Percentiles rank a stretch among this genome's conserved stretches.
phyloP scores from a whole-genome alignment of 768 basidiomycete species.

The Crepidotus variabilis region DNA sequence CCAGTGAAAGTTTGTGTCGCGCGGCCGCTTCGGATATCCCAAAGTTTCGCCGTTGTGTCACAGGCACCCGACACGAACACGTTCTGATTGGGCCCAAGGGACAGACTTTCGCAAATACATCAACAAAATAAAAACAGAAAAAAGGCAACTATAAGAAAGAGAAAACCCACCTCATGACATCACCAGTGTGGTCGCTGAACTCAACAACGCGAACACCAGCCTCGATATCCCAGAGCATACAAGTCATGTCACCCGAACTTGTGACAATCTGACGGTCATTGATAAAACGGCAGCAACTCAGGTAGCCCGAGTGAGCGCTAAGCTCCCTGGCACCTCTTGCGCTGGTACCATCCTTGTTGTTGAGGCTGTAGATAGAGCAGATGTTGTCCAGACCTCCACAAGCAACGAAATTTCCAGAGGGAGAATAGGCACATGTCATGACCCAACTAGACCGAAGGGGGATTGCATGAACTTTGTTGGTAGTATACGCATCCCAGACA shows the following conservation, averaged over 20 bases:
- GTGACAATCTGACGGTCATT: slow-evolving; percentile 99
- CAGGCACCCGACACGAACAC: slow-evolving; percentile 99
- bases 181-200: slow-evolving; percentile 98
- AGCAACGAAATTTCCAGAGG: slow-evolving; percentile 95
- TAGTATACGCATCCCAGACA: slow-evolving; percentile 99
- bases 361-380: slow-evolving; percentile 95
- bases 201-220: slow-evolving; percentile 96
- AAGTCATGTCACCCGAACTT: slow-evolving; percentile 98
- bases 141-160: slow-evolving; percentile 9
- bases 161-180: slow-evolving; percentile 93
- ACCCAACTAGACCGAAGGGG: slow-evolving; percentile 98
- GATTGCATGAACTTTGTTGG: slow-evolving; percentile 99
- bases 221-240: slow-evolving; percentile 99
- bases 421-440: slow-evolving; percentile 99
- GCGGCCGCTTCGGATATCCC: slow-evolving; percentile 97
- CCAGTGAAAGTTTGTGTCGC: slow-evolving; percentile 98
- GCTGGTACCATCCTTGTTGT: slow-evolving; percentile 71
- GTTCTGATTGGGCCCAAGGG: slow-evolving; percentile 89
- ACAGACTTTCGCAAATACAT: slow-evolving; percentile 56
- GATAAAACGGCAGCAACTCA: slow-evolving; percentile 97
- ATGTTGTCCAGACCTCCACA: slow-evolving; percentile 99
- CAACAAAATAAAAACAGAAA: slow-evolving; percentile 12
- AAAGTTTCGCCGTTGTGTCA: slow-evolving; percentile 96
- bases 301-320: slow-evolving; percentile 96
- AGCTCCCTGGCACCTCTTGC: slow-evolving; percentile 92